A percentile compares a stretch with the other conserved stretches of the same genome.
phyloP scores from a whole-genome alignment of 2,329 filamentous ascomycete genomes.

The Aspergillus tubingensis region DNA sequence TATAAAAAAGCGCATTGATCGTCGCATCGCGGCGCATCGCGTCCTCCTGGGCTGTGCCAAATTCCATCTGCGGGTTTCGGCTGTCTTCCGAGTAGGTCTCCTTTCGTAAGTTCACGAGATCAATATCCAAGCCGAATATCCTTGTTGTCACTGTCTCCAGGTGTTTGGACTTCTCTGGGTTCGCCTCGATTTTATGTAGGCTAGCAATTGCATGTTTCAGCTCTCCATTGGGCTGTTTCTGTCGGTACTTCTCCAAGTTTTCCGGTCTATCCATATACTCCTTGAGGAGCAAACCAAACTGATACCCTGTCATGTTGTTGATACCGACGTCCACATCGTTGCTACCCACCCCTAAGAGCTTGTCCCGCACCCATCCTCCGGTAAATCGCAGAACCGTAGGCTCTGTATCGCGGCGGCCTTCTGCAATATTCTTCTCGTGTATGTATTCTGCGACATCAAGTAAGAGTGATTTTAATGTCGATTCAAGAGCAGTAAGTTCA shows the following conservation, averaged over 20 bases:
- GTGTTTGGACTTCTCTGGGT: slow-evolving; percentile 95
- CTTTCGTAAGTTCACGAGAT: slow-evolving; percentile 91
- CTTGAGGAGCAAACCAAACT: slow-evolving; percentile 49
- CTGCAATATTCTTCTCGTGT: slow-evolving; percentile 43
- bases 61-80: slow-evolving; percentile 88
- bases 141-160: slow-evolving; percentile 86
- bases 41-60: slow-evolving; percentile 89
- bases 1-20: slow-evolving; percentile 95
- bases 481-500: slow-evolving; percentile 68
- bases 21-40: slow-evolving; percentile 87
- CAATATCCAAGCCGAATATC: slow-evolving; percentile 83
- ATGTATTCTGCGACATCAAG: slow-evolving; percentile 78
- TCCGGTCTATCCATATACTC: slow-evolving; percentile 44
- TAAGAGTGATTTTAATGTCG: slow-evolving; percentile 71
- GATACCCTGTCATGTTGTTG: slow-evolving; percentile 52
- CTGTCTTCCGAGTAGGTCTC: slow-evolving; percentile 89
- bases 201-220: slow-evolving; percentile 68
- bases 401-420: slow-evolving; percentile 28
- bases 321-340: slow-evolving; percentile 54
- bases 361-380: slow-evolving; percentile 55
- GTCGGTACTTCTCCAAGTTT: slow-evolving; percentile 47
- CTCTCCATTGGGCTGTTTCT: slow-evolving; percentile 48
- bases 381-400: slow-evolving; percentile 49
- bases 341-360: slow-evolving; percentile 49
- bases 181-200: slow-evolving; percentile 84